Evolutionary conservation across 2,329 filamentous ascomycete species (phyloP).

Genomic region (Gnomoniopsis smithogilvyi): DNA sequence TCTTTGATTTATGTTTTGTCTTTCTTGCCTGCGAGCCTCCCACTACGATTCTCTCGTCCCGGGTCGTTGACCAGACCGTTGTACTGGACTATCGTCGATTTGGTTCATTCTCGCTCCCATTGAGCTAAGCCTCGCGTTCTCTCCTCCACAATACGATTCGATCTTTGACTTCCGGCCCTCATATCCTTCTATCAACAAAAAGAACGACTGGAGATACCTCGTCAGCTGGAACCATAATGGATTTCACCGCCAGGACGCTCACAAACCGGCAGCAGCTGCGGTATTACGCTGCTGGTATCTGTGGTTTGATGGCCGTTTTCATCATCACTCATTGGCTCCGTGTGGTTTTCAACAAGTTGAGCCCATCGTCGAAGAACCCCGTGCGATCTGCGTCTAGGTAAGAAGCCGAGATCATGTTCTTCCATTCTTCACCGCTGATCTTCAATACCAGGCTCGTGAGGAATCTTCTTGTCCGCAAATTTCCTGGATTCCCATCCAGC

Average conservation of each 20-base stretch:
- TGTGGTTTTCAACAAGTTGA: slow-evolving; percentile 6
- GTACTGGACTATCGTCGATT: not conserved
- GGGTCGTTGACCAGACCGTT: too few relatives aligned
- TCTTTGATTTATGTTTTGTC: too few relatives aligned
- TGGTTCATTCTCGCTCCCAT: not conserved
- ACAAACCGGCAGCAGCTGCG: slow-evolving; percentile 13
- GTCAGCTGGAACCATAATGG: not conserved
- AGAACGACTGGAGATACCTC: not conserved
- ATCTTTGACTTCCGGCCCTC: not conserved
- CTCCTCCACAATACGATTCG: not conserved
- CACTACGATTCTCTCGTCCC: too few relatives aligned
- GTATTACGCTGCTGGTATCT: slow-evolving; percentile 13
- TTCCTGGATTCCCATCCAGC: slow-evolving; percentile 30
- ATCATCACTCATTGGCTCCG: slow-evolving; percentile 12
- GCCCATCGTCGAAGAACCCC: not conserved
- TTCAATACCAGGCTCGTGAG: slow-evolving; percentile 21
- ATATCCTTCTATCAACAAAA: not conserved
- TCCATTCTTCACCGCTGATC: not conserved
- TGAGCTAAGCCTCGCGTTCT: not conserved
- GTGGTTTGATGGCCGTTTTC: slow-evolving; percentile 13
- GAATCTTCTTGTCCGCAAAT: slow-evolving; percentile 28
- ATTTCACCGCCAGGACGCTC: not conserved
- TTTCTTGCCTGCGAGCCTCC: too few relatives aligned
- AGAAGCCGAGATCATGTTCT: too few relatives aligned
- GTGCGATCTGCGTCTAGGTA: slow-evolving; percentile 7